These are phyloP conservation scores for Globisporangium recalcitrans DNA, from an alignment of 352 stramenopile species.

Conservation along the genomic window DNA sequence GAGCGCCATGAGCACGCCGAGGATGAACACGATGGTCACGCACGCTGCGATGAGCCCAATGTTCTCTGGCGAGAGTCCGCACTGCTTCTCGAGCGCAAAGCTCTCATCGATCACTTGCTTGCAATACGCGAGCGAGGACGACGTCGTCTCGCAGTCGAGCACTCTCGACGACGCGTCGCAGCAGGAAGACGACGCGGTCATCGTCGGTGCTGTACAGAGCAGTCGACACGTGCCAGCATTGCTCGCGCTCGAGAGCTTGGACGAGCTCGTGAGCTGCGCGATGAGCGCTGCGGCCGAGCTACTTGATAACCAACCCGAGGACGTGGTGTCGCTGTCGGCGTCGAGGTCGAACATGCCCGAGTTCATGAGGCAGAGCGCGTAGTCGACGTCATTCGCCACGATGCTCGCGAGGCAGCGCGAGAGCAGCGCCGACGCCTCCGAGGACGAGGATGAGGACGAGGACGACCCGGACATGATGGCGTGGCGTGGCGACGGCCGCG, in stretches of 20 bases:
- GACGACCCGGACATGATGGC: not conserved
- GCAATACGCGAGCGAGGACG: constrained; percentile 26
- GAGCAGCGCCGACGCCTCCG: constrained; percentile 21
- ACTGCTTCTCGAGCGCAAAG: constrained; percentile 34
- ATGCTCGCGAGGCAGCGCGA: constrained; percentile 34
- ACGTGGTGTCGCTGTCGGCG: constrained; percentile 1
- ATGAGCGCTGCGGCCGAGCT: constrained; percentile 3
- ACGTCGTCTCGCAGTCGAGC: constrained; percentile 24
- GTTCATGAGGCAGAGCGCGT: constrained; percentile 64
- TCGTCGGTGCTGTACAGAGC: constrained; percentile 26
- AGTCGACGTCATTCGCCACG: constrained; percentile 32
- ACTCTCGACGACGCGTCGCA: constrained; percentile 24
- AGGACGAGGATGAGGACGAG: constrained; percentile 18
- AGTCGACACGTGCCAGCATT: constrained; percentile 24
- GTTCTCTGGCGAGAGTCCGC: constrained; percentile 27
- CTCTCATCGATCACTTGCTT: constrained; percentile 34
- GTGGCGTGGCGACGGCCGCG: not conserved
- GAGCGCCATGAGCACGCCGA: constrained; percentile 15
- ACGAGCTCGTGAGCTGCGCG: constrained; percentile 5
- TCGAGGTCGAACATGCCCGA: constrained; percentile 47
- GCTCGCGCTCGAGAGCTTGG: constrained; percentile 7
- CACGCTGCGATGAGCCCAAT: constrained; percentile 25
- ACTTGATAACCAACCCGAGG: constrained; percentile 7
- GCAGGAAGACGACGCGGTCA: constrained; percentile 33
- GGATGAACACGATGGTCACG: constrained; percentile 19